A percentile compares a stretch with the other conserved stretches of the same genome.
These are phyloP conservation scores for Ogataea pignaliae DNA, from an alignment of 805 yeast genomes.

Conservation along the genomic window DNA sequence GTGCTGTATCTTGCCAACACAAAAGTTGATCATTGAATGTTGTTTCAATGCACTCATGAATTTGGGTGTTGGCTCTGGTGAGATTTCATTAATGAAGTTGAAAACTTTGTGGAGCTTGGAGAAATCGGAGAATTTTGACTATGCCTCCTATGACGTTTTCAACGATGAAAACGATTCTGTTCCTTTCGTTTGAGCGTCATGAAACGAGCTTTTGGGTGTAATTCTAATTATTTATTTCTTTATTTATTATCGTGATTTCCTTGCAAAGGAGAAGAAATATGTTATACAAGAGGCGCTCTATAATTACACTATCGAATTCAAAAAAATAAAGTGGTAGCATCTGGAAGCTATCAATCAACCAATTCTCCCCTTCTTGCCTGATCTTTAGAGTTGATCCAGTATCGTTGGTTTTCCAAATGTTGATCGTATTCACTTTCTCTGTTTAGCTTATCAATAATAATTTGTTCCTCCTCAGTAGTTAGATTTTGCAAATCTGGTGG, in stretches of 20 bases:
- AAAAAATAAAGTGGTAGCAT: background rate
- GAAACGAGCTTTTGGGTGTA: too few relatives aligned
- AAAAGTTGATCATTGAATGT: conserved; percentile 31
- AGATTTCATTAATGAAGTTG: conserved; percentile 28
- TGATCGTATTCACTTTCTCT: conserved; percentile 33
- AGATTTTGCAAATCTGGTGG: conserved; percentile 60
- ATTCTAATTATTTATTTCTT: background rate
- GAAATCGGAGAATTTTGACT: conserved; percentile 22
- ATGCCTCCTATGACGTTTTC: conserved; percentile 20
- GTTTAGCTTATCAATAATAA: conserved; percentile 31
- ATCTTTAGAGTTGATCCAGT: conserved; percentile 36
- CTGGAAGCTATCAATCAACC: conserved; percentile 12
- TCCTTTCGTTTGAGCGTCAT: conserved; percentile 26
- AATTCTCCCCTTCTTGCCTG: conserved; percentile 33
- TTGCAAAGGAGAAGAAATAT: too few relatives aligned
- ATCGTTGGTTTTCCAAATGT: conserved; percentile 32
- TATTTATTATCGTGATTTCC: background rate
- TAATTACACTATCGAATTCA: background rate
- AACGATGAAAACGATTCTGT: conserved; percentile 32
- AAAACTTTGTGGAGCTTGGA: conserved; percentile 30
- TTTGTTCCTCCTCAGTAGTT: conserved; percentile 41
- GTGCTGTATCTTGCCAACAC: conserved; percentile 27
- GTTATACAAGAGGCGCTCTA: background rate
- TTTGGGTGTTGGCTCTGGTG: conserved; percentile 34
- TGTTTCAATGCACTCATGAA: conserved; percentile 31